Evolutionary conservation across 306 rosid genomes (phyloP).

Genomic region (Rosa rugosa): DNA sequence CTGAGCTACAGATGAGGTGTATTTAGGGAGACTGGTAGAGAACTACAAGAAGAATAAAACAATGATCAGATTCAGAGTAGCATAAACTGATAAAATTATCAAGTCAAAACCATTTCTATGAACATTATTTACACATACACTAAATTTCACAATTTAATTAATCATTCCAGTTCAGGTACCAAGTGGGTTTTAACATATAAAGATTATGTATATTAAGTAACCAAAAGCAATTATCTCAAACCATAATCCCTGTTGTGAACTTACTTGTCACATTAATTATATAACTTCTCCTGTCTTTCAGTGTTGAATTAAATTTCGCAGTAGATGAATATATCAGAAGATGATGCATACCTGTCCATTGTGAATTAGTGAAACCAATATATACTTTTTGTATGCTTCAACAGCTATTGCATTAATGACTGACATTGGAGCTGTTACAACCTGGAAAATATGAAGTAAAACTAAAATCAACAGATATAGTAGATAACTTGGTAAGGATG

Average conservation of each 20-base stretch:
- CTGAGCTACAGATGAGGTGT: conserved; percentile 74
- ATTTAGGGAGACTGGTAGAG: conserved; percentile 73
- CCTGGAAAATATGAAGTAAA: conserved; percentile 50
- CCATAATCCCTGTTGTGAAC: neutral
- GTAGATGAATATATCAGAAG: conserved; percentile 15
- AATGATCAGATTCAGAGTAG: conserved; percentile 21
- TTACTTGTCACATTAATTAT: neutral
- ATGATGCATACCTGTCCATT: conserved; percentile 69
- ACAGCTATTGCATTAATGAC: conserved; percentile 71
- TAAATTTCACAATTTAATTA: neutral
- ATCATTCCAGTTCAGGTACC: neutral
- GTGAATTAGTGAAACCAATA: conserved; percentile 84
- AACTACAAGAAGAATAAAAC: conserved; percentile 51
- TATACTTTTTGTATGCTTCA: conserved; percentile 90
- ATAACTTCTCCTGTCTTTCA: neutral
- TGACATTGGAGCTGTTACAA: conserved; percentile 92
- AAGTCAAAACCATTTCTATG: neutral
- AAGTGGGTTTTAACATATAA: neutral
- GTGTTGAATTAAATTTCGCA: neutral
- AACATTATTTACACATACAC: neutral
- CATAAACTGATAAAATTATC: neutral
- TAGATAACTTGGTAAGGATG: conserved; percentile 8
- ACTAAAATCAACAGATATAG: conserved; percentile 9
- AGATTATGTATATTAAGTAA: neutral
- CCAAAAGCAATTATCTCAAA: neutral